Evolutionary conservation across 805 yeast species (phyloP).

Genomic region (Candida fluviatilis): DNA sequence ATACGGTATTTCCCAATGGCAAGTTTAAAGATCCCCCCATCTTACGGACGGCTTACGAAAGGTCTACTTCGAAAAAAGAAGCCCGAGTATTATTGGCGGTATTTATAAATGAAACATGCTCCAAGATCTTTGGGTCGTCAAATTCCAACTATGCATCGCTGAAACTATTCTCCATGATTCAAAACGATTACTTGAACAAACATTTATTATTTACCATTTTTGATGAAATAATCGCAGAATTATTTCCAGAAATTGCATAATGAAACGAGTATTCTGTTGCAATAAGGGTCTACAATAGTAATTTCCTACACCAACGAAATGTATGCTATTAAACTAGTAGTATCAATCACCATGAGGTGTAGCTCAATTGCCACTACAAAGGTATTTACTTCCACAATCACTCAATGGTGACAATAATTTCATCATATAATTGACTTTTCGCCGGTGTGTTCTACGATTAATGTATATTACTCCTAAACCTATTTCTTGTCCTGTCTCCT

Average conservation of each 20-base stretch:
- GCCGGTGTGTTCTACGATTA: too few relatives aligned
- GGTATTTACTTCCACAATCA: too few relatives aligned
- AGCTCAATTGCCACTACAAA: too few relatives aligned
- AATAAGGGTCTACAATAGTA: too few relatives aligned
- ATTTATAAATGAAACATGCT: constrained; percentile 59
- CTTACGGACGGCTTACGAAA: constrained; percentile 49
- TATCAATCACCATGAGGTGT: too few relatives aligned
- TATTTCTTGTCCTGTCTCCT: too few relatives aligned
- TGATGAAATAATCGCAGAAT: constrained; percentile 51
- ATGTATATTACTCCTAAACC: too few relatives aligned
- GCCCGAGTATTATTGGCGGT: constrained; percentile 53
- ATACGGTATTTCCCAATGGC: constrained; percentile 42
- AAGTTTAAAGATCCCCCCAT: constrained; percentile 43
- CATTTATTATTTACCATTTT: constrained; percentile 57
- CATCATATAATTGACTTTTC: too few relatives aligned
- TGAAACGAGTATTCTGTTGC: too few relatives aligned
- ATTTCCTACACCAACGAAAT: too few relatives aligned
- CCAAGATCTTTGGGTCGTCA: constrained; percentile 67
- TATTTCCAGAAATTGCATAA: constrained; percentile 30
- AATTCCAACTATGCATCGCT: constrained; percentile 62
- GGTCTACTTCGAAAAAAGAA: constrained; percentile 49
- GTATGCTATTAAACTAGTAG: too few relatives aligned
- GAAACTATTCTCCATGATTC: constrained; percentile 61
- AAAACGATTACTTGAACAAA: constrained; percentile 65
- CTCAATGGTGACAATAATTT: too few relatives aligned